These are phyloP conservation scores for Citropsis articulata DNA, from an alignment of 345 rosid genomes.

Conservation along the genomic window DNA sequence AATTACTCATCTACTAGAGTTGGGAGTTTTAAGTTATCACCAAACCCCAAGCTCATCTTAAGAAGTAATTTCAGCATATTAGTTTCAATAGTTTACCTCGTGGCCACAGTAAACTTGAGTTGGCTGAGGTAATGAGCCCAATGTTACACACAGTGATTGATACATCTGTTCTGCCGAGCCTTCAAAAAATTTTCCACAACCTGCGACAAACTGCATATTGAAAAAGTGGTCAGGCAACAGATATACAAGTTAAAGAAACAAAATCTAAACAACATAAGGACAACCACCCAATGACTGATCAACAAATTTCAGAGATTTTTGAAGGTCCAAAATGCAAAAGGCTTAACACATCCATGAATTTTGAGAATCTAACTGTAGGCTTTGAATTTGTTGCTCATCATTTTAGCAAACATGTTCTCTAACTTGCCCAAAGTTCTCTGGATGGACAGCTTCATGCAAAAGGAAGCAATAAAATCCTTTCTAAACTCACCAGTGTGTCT, in stretches of 20 bases:
- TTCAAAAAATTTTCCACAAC: constrained; percentile 89
- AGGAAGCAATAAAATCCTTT: background rate
- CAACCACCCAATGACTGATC: background rate
- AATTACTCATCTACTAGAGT: background rate
- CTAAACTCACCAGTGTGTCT: constrained; percentile 69
- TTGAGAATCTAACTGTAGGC: background rate
- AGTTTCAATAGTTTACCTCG: constrained; percentile 54
- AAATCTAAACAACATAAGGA: background rate
- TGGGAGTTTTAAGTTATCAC: background rate
- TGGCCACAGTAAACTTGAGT: constrained; percentile 91
- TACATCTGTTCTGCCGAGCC: constrained; percentile 97
- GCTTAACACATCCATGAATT: background rate
- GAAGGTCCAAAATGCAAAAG: background rate
- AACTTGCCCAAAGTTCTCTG: background rate
- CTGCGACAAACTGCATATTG: constrained; percentile 69
- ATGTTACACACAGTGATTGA: constrained; percentile 83
- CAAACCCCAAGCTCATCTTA: background rate
- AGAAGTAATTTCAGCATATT: background rate
- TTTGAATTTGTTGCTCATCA: background rate
- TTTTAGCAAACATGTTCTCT: background rate
- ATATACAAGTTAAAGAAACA: constrained; percentile 4
- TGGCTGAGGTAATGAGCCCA: constrained; percentile 80
- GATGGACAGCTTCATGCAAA: background rate
- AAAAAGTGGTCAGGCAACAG: background rate
- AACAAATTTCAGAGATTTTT: background rate